Evolutionary conservation across 495 filamentous ascomycete genomes (phyloP).

Genomic region (Hypoxylon rickii): DNA sequence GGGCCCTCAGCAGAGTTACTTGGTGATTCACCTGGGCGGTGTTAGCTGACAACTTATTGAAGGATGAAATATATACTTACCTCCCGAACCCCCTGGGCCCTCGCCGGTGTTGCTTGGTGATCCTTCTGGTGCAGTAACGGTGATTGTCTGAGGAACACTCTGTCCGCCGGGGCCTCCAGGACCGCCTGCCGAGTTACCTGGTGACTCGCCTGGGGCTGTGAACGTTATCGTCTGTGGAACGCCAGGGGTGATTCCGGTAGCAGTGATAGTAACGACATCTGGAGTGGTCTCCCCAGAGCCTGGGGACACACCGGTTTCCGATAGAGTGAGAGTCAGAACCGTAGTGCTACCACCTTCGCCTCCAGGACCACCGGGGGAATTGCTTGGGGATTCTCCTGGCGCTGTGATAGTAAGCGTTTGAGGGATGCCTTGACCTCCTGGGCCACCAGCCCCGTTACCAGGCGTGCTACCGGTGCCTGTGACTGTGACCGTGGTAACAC

Average conservation of each 20-base stretch:
- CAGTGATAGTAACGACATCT: constrained; percentile 21
- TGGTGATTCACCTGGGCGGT: constrained; percentile 9
- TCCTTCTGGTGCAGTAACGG: constrained; percentile 22
- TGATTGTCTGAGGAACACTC: constrained; percentile 18
- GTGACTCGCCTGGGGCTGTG: constrained; percentile 9
- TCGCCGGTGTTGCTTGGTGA: constrained; percentile 17
- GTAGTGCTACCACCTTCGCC: constrained; percentile 19
- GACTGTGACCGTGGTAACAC: constrained; percentile 11
- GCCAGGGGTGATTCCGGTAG: constrained; percentile 20
- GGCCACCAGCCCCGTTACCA: constrained; percentile 10
- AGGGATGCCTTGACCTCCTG: constrained; percentile 18
- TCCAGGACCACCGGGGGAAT: constrained; percentile 20
- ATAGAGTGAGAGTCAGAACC: constrained; percentile 18
- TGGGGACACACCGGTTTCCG: constrained; percentile 14
- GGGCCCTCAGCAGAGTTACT: constrained; percentile 8
- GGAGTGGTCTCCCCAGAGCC: constrained; percentile 7
- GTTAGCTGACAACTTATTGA: background rate
- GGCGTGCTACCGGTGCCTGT: constrained; percentile 11
- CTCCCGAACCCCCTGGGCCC: constrained; percentile 20
- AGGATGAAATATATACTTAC: constrained; percentile 4
- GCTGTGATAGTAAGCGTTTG: constrained; percentile 35
- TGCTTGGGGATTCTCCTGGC: constrained; percentile 27
- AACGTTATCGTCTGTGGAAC: constrained; percentile 23
- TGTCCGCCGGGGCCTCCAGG: constrained; percentile 17
- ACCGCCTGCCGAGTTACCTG: constrained; percentile 22